A percentile compares a stretch with the other conserved stretches of the same genome.
phyloP scores from a whole-genome alignment of 306 rosid genomes.

The Inga laurina region DNA sequence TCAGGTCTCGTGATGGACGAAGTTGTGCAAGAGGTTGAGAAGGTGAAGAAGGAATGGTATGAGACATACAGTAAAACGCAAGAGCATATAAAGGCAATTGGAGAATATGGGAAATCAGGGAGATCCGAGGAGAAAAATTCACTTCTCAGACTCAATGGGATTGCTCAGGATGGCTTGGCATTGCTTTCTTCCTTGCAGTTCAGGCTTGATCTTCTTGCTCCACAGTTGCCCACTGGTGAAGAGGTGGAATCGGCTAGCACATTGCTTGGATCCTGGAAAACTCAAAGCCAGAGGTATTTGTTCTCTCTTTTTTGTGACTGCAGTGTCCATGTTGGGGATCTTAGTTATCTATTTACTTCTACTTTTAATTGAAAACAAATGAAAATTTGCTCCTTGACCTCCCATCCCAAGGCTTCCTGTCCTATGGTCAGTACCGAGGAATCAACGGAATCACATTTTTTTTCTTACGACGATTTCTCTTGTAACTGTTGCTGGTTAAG shows the following conservation, averaged over 20 bases:
- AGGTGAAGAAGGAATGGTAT: no score
- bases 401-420: no score
- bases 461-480: no score
- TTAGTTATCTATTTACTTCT: not conserved
- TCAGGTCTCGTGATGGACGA: no score
- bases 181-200: constrained; percentile 68
- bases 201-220: constrained; percentile 88
- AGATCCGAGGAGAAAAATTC: constrained; percentile 48
- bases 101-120: constrained; percentile 38
- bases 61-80: no score
- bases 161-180: constrained; percentile 79
- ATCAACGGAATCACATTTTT: not conserved
- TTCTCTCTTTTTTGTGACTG: not conserved
- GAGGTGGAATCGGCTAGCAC: constrained; percentile 62
- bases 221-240: constrained; percentile 65
- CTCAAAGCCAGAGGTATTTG: constrained; percentile 56
- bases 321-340: not conserved
- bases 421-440: no score
- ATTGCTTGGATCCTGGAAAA: constrained; percentile 72
- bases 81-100: no score
- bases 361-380: not conserved
- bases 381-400: not conserved
- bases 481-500: not conserved
- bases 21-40: no score
- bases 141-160: constrained; percentile 75